Evolutionary conservation across 768 basidiomycete species (phyloP).

Genomic region (Boletus eberwhitei): DNA sequence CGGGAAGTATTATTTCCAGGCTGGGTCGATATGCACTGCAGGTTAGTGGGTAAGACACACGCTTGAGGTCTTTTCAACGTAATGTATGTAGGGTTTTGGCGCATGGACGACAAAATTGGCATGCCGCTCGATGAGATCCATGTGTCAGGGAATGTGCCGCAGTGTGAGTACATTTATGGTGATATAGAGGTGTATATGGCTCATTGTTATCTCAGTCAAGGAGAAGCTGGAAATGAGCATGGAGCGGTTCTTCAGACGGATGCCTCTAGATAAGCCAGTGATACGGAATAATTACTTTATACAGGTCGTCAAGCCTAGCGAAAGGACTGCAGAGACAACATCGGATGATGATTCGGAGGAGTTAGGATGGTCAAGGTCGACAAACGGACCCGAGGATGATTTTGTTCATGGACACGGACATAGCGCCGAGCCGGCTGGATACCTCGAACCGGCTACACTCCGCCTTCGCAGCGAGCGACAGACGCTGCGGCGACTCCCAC

Average conservation of each 20-base stretch:
- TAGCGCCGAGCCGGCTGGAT: conserved; percentile 12
- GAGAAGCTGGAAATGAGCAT: conserved; percentile 62
- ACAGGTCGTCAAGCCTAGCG: conserved; percentile 35
- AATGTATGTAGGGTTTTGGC: conserved; percentile 60
- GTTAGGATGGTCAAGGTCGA: conserved; percentile 59
- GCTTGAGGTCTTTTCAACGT: background rate
- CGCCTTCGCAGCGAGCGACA: conserved; percentile 64
- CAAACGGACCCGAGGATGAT: conserved; percentile 51
- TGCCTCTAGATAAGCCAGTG: conserved; percentile 67
- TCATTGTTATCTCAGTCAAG: conserved; percentile 39
- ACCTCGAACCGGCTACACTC: conserved; percentile 40
- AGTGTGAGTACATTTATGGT: conserved; percentile 45
- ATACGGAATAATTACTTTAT: conserved; percentile 66
- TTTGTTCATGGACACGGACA: conserved; percentile 33
- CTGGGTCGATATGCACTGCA: conserved; percentile 62
- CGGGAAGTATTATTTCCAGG: conserved; percentile 72
- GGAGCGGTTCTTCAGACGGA: conserved; percentile 66
- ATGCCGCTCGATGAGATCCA: conserved; percentile 72
- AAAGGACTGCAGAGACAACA: background rate
- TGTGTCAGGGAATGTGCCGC: conserved; percentile 64
- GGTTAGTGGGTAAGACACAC: conserved; percentile 37
- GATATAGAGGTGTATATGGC: background rate
- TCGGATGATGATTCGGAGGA: conserved; percentile 54
- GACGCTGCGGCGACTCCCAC: conserved; percentile 59
- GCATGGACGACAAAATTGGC: conserved; percentile 74